Evolutionary conservation across 2,329 filamentous ascomycete species (phyloP).

Genomic region (Colletotrichum sp.): DNA sequence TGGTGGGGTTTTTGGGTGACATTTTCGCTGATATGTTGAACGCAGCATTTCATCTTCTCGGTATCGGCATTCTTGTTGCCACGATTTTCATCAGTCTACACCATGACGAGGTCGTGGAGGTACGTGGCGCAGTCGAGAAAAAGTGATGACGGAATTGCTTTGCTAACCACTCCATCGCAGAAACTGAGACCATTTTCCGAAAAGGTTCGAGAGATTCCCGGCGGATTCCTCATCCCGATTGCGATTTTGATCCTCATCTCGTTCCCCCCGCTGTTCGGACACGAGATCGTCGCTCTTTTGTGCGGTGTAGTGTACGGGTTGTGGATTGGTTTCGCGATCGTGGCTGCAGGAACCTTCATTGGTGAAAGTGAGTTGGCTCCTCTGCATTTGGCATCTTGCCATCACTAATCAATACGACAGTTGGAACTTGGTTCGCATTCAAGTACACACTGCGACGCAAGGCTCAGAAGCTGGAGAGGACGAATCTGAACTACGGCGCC

Average conservation of each 20-base stretch:
- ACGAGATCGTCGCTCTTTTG: constrained; percentile 45
- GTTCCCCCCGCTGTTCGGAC: constrained; percentile 46
- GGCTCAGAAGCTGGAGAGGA: constrained; percentile 41
- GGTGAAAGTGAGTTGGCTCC: constrained; percentile 31
- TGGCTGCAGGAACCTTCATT: constrained; percentile 44
- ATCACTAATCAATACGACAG: neutral
- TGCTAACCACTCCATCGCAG: neutral
- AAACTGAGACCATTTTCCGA: constrained; percentile 38
- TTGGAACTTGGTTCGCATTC: constrained; percentile 46
- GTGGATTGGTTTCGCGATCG: constrained; percentile 45
- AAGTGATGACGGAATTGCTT: fast-evolving
- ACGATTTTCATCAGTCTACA: constrained; percentile 39
- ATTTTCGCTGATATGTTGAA: neutral
- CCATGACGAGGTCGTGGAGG: constrained; percentile 41
- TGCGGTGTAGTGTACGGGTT: constrained; percentile 46
- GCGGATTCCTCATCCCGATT: constrained; percentile 44
- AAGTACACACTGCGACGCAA: constrained; percentile 39
- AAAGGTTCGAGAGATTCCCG: constrained; percentile 40
- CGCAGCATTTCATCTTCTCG: constrained; percentile 30
- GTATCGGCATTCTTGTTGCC: constrained; percentile 31
- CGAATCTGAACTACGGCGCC: constrained; percentile 44
- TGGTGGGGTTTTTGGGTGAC: neutral
- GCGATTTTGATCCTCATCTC: constrained; percentile 43
- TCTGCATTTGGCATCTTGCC: no score
- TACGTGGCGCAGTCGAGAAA: neutral